These are phyloP conservation scores for Sarocladium brachiariae DNA, from an alignment of 2,329 filamentous ascomycete genomes.

Conservation along the genomic window DNA sequence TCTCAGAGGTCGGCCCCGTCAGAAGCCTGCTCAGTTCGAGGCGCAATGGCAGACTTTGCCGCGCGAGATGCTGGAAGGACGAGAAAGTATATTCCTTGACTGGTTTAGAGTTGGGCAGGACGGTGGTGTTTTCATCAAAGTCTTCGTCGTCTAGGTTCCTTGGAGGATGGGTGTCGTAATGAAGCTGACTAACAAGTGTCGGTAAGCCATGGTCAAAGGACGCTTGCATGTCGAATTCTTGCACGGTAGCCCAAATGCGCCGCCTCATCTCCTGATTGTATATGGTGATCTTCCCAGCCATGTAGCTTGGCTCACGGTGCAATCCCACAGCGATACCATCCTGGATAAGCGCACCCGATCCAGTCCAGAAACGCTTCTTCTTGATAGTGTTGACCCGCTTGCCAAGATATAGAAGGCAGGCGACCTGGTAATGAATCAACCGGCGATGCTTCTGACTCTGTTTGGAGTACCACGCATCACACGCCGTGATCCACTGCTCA, in stretches of 20 bases:
- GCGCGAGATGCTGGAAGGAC: slow-evolving; percentile 51
- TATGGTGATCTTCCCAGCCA: slow-evolving; percentile 47
- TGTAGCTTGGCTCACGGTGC: slow-evolving; percentile 51
- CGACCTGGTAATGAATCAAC: slow-evolving; percentile 54
- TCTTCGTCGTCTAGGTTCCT: slow-evolving; percentile 52
- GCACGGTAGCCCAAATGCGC: slow-evolving; percentile 54
- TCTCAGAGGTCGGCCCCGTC: slow-evolving; percentile 45
- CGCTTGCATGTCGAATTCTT: slow-evolving; percentile 56
- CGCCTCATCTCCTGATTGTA: slow-evolving; percentile 58
- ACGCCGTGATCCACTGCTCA: slow-evolving; percentile 49
- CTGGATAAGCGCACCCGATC: slow-evolving; percentile 47
- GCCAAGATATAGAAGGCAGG: slow-evolving; percentile 52
- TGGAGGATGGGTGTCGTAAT: slow-evolving; percentile 48
- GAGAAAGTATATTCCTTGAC: slow-evolving; percentile 49
- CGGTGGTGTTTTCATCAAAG: slow-evolving; percentile 46
- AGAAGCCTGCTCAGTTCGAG: slow-evolving; percentile 51
- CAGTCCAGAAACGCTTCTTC: slow-evolving; percentile 59
- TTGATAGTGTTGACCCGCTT: slow-evolving; percentile 57
- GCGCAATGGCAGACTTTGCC: slow-evolving; percentile 48
- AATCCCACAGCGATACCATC: slow-evolving; percentile 53
- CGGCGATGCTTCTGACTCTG: slow-evolving; percentile 57
- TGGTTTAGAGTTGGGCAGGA: slow-evolving; percentile 44
- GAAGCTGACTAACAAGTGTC: slow-evolving; percentile 49
- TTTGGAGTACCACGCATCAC: slow-evolving; percentile 44
- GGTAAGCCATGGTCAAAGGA: slow-evolving; percentile 55